A percentile compares a stretch with the other conserved stretches of the same genome.
These are phyloP conservation scores for Eleusine coracana DNA, from an alignment of 176 grass and related monocot genomes.

Conservation along the genomic window DNA sequence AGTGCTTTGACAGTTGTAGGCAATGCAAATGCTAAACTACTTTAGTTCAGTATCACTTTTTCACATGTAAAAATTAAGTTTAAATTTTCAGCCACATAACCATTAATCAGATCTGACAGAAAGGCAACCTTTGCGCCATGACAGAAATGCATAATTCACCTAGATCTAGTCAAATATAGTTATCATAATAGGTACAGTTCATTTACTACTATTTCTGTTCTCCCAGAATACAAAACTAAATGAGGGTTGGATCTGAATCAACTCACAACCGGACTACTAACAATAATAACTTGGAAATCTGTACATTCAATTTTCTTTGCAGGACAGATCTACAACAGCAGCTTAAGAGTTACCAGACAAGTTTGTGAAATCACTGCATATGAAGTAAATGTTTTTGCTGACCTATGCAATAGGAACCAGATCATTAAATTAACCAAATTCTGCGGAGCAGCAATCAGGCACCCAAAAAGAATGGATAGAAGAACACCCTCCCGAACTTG, in stretches of 20 bases:
- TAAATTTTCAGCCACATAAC: background rate
- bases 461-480: background rate
- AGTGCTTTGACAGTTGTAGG: background rate
- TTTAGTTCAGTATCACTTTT: background rate
- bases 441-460: background rate
- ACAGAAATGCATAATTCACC: background rate
- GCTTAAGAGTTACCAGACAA: background rate
- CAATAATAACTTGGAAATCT: background rate
- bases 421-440: background rate
- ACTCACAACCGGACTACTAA: background rate
- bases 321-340: background rate
- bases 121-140: background rate
- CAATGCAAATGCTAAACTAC: background rate
- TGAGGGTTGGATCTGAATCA: background rate
- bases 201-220: background rate
- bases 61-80: background rate
- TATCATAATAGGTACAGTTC: background rate
- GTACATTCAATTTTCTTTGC: background rate
- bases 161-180: background rate
- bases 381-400: background rate
- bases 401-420: background rate
- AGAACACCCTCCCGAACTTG: slow-evolving; percentile 32
- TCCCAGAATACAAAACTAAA: background rate
- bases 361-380: slow-evolving; percentile 1
- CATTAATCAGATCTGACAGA: background rate